Evolutionary conservation across 2,329 filamentous ascomycete genomes (phyloP).

Genomic region (Coniochaeta pulveracea): DNA sequence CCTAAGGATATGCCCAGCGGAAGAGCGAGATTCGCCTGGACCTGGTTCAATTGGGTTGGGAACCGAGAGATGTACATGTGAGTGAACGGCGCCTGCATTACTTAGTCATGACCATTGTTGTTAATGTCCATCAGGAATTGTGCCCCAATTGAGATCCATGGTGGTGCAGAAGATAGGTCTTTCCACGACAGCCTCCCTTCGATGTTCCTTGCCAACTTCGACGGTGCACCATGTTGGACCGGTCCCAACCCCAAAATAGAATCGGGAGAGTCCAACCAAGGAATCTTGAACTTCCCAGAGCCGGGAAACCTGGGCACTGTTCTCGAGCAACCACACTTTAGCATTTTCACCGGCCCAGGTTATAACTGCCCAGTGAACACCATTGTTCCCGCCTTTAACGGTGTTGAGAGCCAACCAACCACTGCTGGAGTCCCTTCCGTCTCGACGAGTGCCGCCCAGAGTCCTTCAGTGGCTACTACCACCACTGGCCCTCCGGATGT

Average conservation of each 20-base stretch:
- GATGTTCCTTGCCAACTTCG: constrained; percentile 49
- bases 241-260: too few species aligned
- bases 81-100: too few species aligned
- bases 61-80: constrained; percentile 55
- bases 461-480: too few species aligned
- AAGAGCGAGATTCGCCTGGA: constrained; percentile 47
- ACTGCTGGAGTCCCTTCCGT: too few species aligned
- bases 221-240: too few species aligned
- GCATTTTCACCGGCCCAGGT: too few species aligned
- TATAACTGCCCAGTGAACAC: too few species aligned
- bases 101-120: not conserved
- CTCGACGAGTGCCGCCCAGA: too few species aligned
- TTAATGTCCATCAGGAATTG: constrained; percentile 36
- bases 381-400: too few species aligned
- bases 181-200: constrained; percentile 34
- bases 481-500: too few species aligned
- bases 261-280: constrained; percentile 10
- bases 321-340: not conserved
- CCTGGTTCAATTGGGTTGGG: constrained; percentile 48
- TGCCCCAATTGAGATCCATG: constrained; percentile 40
- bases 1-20: constrained; percentile 15
- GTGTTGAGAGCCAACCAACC: too few species aligned
- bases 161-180: constrained; percentile 9
- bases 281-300: constrained; percentile 14
- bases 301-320: constrained; percentile 11